Evolutionary conservation across 2,329 filamentous ascomycete genomes (phyloP), one percentile per base, ranked within the genome.

Genomic region (Calonectria pseudoreteaudii): DNA sequence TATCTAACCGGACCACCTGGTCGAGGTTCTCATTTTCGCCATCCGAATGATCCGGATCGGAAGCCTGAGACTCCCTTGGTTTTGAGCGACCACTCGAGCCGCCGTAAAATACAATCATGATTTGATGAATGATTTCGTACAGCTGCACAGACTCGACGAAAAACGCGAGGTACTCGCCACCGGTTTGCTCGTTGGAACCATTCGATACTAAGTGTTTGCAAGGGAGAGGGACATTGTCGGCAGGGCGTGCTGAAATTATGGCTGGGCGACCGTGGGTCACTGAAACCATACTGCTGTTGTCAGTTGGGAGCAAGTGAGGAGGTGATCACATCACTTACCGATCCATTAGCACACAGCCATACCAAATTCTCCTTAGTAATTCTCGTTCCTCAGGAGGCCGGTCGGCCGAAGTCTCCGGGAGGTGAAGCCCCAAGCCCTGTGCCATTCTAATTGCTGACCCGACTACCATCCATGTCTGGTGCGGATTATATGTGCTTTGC

Each of bases 381-480:
- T 84, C 81, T 30, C 77, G 74, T 28, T 84, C 81, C 0, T 66
- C 73, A 5, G 65, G n/a, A 30, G 76, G 47, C 0, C 76, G 74
- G 14, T 76, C 73, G 0, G 80, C 80, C 0, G 82, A 81, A 0
- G 85, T 86, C 49, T 87, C 84, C 0, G 84, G 82, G 4, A 87
- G 77, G 65, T 89, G 86, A 34, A 89, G 77, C 0, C 87, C 87
- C 3, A 89, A 70, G 0, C 86, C 86, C 65, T 89, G 86, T 0
- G 88, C 88, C 20, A 85, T 88, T 1, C 87, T 82, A 20, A 88
- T 84, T 0, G 87, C 87, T 5, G 86, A 81, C 0, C 87, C 87
- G 0, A 87, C 85, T 6, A 87, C 84, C 79, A 89, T 88, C 88
- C 87, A 89, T 1, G 86, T 88, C 71, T 87, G 85, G 71, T 88